Percentiles rank a stretch among this genome's conserved stretches.
Evolutionary conservation across 352 stramenopile genomes (phyloP).

Genomic region (Phytophthora citricola): DNA sequence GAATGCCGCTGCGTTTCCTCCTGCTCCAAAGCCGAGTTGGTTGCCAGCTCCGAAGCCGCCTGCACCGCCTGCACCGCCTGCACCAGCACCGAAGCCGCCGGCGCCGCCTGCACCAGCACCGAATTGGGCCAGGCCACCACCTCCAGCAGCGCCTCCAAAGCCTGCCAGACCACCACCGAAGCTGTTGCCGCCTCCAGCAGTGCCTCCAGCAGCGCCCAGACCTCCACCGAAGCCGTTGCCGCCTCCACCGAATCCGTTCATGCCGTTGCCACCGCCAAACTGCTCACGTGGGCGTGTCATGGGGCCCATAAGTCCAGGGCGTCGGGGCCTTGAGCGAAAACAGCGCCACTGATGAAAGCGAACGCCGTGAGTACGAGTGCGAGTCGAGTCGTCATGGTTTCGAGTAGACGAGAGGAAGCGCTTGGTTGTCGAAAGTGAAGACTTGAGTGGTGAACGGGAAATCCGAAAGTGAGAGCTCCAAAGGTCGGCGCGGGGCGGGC

Average conservation of each 20-base stretch:
- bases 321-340: constrained; percentile 27
- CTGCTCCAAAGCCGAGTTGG: constrained; percentile 7
- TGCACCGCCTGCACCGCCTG: neutral
- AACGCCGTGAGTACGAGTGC: constrained; percentile 24
- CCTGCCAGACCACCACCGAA: constrained; percentile 6
- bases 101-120: neutral
- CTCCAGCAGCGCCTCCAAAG: constrained; percentile 5
- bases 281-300: constrained; percentile 24
- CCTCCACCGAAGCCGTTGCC: constrained; percentile 3
- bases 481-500: neutral
- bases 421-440: constrained; percentile 4
- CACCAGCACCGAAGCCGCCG: constrained; percentile 6
- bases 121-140: constrained; percentile 12
- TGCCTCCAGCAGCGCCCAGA: neutral
- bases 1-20: constrained; percentile 8
- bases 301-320: constrained; percentile 19
- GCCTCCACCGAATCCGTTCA: constrained; percentile 3
- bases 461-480: constrained; percentile 24
- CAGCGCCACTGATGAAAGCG: constrained; percentile 16
- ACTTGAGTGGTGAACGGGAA: constrained; percentile 17
- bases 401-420: neutral
- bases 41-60: constrained; percentile 8
- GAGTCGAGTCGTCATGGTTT: constrained; percentile 28
- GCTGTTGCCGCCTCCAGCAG: neutral
- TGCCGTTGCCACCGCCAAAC: constrained; percentile 16